Base-by-base conservation (phyloP, 1,284 basidiomycete species). In the Termitomyces sp. region DNA sequence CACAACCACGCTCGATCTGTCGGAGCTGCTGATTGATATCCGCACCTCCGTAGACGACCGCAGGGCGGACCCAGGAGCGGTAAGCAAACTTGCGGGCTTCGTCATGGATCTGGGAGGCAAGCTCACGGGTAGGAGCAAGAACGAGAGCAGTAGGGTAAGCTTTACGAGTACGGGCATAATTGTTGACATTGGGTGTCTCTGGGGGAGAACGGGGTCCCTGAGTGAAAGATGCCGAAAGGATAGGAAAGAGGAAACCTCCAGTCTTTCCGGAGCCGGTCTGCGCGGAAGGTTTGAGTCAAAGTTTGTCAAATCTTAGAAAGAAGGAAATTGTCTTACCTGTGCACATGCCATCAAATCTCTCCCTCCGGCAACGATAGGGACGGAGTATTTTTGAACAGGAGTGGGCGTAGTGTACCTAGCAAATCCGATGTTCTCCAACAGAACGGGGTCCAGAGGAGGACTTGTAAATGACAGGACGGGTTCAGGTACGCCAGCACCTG, bases 1-100 rank as follows among this genome's bases (percentile, higher is more conserved):
- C 96, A 72, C 96, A 99, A 56, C 97, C 96, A 61, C 92, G 91
- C 72, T 99, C 96, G 63, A 99, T 93, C 66, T 81, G 82, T 64
- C 96, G 91, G 56, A 99, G 84, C 75, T 99, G 97, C 66, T 87
- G 84, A 65, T 89, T 92, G 73, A 99, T 98, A 73, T 99, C 96
- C 61, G 97, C 96, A 74, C 97, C 97, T 68, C 97, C 97, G 74
- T 99, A 99, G 26, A 98, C 97, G 53, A 99, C 97, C 59, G 97
- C 97, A 47, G 96, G 96, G 66, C 92, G 90, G 58, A 98, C 95
- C 97, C 97, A 99, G 38, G 97, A 98, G 58, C 97, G 92, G 75
- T 99, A 99, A 47, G 96, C 92, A 66, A 99, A 99, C 77, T 99
- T 99, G 73, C 95, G 90, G 28, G 96, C 96, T 74, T 99, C 97